Evolutionary conservation across 2,329 filamentous ascomycete species (phyloP).

Genomic region (Diaporthe velutina): DNA sequence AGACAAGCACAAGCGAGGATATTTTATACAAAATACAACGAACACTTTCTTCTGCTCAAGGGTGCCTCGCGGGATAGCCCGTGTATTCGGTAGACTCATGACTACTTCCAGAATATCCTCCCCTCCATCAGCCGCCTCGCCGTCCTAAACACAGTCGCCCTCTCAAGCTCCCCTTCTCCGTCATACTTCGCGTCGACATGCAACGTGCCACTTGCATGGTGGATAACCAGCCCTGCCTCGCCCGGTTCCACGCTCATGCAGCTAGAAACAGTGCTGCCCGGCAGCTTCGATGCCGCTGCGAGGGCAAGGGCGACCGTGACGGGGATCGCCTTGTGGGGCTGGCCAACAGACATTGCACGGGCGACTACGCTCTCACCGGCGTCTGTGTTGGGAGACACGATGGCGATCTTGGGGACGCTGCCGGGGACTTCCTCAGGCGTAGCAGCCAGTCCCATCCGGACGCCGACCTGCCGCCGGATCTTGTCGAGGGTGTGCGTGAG

Average conservation of each 20-base stretch:
- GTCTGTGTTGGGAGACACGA: slow-evolving; percentile 53
- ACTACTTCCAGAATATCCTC: slow-evolving; percentile 54
- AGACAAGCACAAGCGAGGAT: too few relatives aligned
- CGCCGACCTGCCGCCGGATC: slow-evolving; percentile 53
- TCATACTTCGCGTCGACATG: slow-evolving; percentile 58
- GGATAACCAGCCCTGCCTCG: slow-evolving; percentile 53
- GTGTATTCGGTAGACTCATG: too few relatives aligned
- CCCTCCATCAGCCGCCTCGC: slow-evolving; percentile 65
- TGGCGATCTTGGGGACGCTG: slow-evolving; percentile 60
- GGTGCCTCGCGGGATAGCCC: too few relatives aligned
- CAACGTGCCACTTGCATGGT: slow-evolving; percentile 60
- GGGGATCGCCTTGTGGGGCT: slow-evolving; percentile 58
- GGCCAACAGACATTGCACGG: slow-evolving; percentile 60
- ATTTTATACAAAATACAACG: too few relatives aligned
- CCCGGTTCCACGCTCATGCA: slow-evolving; percentile 42
- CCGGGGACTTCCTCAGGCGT: slow-evolving; percentile 52
- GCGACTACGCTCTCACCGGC: slow-evolving; percentile 55
- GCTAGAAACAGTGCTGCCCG: slow-evolving; percentile 56
- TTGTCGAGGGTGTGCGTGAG: slow-evolving; percentile 51
- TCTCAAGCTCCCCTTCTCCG: slow-evolving; percentile 54
- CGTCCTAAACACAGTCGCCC: slow-evolving; percentile 61
- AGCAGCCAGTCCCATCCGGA: slow-evolving; percentile 55
- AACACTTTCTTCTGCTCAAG: too few relatives aligned
- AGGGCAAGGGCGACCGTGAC: slow-evolving; percentile 56
- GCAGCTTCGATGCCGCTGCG: slow-evolving; percentile 54